phyloP scores from a whole-genome alignment of 140 eudicot genomes.

The Oenanthe javanica region DNA sequence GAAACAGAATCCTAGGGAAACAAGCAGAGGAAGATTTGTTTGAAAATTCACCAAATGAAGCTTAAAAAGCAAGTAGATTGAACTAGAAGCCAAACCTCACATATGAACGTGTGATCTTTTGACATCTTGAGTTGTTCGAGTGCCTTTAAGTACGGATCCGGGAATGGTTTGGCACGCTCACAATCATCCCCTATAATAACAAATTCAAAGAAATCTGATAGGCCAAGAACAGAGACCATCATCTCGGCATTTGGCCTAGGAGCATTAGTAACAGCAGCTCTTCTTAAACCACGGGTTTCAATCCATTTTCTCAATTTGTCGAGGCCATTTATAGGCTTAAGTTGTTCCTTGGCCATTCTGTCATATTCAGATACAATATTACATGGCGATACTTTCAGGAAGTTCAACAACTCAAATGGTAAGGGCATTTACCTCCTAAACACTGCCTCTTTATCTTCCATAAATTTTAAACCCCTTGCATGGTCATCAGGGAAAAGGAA shows the following conservation, averaged over 20 bases:
- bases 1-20: conserved; percentile 58
- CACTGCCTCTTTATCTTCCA: conserved; percentile 57
- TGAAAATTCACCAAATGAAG: not conserved
- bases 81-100: conserved; percentile 48
- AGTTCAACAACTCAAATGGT: not conserved
- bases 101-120: conserved; percentile 77
- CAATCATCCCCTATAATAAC: conserved; percentile 77
- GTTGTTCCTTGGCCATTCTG: conserved; percentile 76
- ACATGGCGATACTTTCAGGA: not conserved
- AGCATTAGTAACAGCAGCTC: conserved; percentile 96
- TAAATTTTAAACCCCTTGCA: conserved; percentile 49
- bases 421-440: conserved; percentile 43
- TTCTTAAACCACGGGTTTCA: conserved; percentile 78
- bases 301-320: conserved; percentile 75
- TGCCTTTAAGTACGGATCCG: conserved; percentile 85
- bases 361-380: conserved; percentile 13
- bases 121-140: conserved; percentile 70
- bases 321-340: conserved; percentile 69
- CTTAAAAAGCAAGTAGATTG: not conserved
- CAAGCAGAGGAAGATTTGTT: not conserved
- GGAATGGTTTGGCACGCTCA: conserved; percentile 81
- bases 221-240: conserved; percentile 76
- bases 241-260: conserved; percentile 77
- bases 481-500: conserved; percentile 67
- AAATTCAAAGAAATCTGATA: conserved; percentile 73